A percentile compares a stretch with the other conserved stretches of the same genome.
Evolutionary conservation across 2,329 filamentous ascomycete genomes (phyloP).

Genomic region (Talaromyces sp.): DNA sequence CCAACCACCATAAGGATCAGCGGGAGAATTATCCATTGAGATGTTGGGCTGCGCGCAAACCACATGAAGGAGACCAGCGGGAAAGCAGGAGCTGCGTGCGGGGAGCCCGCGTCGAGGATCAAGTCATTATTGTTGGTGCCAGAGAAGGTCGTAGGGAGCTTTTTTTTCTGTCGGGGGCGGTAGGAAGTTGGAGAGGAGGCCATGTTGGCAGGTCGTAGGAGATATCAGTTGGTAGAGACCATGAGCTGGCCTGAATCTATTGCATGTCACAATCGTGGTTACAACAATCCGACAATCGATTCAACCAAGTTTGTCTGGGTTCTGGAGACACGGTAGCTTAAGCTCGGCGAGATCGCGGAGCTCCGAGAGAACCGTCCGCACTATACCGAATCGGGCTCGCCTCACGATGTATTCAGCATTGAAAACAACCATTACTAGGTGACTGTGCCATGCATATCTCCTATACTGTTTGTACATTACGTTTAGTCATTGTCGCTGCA

Average conservation of each 20-base stretch:
- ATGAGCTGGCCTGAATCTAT: not conserved
- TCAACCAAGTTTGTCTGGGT: not conserved
- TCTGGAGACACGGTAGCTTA: not conserved
- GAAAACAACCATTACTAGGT: no score
- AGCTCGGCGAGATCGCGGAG: not conserved
- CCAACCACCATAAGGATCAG: slow-evolving; percentile 85
- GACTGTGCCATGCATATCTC: no score
- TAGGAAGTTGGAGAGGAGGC: slow-evolving; percentile 32
- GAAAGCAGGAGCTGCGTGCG: slow-evolving; percentile 64
- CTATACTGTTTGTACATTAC: not conserved
- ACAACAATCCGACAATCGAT: not conserved
- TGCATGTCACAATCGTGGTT: not conserved
- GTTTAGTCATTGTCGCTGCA: not conserved
- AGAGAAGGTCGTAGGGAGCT: slow-evolving; percentile 29
- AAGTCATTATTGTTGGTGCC: slow-evolving; percentile 43
- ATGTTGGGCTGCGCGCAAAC: slow-evolving; percentile 75
- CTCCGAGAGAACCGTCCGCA: not conserved
- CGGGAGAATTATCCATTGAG: slow-evolving; percentile 89
- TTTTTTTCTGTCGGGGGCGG: slow-evolving; percentile 47
- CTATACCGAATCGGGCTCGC: slow-evolving; percentile 3
- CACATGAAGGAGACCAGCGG: slow-evolving; percentile 92
- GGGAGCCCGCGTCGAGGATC: slow-evolving; percentile 43
- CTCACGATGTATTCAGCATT: not conserved
- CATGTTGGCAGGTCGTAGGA: slow-evolving; percentile 10
- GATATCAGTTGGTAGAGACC: not conserved